phyloP scores from a whole-genome alignment of 768 basidiomycete genomes.

The Dictyophora rubrovolvata region DNA sequence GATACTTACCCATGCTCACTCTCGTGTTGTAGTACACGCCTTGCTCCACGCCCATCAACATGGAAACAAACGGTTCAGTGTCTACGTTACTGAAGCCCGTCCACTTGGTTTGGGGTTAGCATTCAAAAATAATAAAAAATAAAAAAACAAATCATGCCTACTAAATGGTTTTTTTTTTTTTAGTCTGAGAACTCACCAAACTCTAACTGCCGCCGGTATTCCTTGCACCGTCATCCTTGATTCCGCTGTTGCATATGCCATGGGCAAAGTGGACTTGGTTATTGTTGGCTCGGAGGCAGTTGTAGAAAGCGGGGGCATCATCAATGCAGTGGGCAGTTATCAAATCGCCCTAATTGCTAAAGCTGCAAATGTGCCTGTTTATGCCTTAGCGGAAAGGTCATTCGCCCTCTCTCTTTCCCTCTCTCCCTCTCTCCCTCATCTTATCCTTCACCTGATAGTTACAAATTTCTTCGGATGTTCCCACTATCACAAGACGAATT shows the following conservation, averaged over 20 bases:
- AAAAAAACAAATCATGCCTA: not conserved
- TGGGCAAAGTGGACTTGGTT: slow-evolving; percentile 93
- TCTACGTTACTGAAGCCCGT: slow-evolving; percentile 94
- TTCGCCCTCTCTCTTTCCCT: slow-evolving; percentile 3
- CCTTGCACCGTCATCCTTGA: slow-evolving; percentile 93
- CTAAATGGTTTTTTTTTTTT: slow-evolving; percentile 7
- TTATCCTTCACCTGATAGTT: slow-evolving; percentile 37
- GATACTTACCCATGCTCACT: slow-evolving; percentile 97
- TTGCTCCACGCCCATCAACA: slow-evolving; percentile 77
- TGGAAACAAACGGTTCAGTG: slow-evolving; percentile 79
- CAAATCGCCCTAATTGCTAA: slow-evolving; percentile 96
- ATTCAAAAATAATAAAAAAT: not conserved
- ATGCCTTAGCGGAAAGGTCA: slow-evolving; percentile 86
- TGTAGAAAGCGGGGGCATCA: slow-evolving; percentile 88
- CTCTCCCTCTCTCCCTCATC: slow-evolving; percentile 11
- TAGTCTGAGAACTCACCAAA: slow-evolving; percentile 87
- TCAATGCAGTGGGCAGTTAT: slow-evolving; percentile 91
- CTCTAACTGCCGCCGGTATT: slow-evolving; percentile 79
- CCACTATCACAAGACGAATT: slow-evolving; percentile 87
- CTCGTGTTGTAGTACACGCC: slow-evolving; percentile 89
- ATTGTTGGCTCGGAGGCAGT: slow-evolving; percentile 97
- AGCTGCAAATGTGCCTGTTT: slow-evolving; percentile 90
- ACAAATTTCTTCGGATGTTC: slow-evolving; percentile 96
- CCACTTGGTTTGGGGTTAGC: slow-evolving; percentile 81
- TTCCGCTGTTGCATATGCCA: slow-evolving; percentile 92